These are phyloP conservation scores for Cydonia oblonga DNA, from an alignment of 331 rosid genomes.

Conservation along the genomic window DNA sequence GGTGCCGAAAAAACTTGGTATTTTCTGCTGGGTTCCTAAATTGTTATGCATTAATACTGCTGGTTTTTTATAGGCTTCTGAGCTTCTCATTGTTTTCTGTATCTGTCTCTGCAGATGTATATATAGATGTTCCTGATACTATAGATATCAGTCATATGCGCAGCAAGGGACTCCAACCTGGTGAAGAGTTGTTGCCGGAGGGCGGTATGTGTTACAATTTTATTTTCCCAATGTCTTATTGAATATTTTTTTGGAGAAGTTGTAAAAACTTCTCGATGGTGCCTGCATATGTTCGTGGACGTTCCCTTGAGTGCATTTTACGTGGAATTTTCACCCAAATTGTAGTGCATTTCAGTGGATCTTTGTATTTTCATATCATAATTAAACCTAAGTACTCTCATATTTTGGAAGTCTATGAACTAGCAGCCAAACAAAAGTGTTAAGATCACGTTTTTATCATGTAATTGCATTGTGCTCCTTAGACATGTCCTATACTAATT, in stretches of 20 bases:
- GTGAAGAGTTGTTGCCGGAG: constrained; percentile 88
- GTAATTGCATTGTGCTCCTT: neutral
- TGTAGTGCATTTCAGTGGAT: neutral
- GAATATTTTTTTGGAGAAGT: neutral
- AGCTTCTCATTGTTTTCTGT: neutral
- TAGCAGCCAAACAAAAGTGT: neutral
- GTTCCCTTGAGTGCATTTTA: neutral
- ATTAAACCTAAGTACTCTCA: neutral
- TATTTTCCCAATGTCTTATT: neutral
- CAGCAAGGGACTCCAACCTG: constrained; percentile 71
- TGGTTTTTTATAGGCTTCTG: neutral
- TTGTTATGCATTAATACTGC: neutral
- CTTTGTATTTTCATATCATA: neutral
- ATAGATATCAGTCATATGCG: constrained; percentile 91
- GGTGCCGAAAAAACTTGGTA: constrained; percentile 99
- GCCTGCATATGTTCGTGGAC: neutral
- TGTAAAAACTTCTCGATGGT: neutral
- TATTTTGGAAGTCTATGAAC: neutral
- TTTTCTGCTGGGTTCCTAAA: constrained; percentile 7
- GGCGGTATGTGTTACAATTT: constrained; percentile 44
- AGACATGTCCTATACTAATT: neutral
- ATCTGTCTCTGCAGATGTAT: constrained; percentile 61
- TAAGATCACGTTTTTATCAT: neutral
- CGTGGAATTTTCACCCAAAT: neutral
- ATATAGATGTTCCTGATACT: constrained; percentile 87